Conservation (phyloP, 768 basidiomycete species). For the Boletus rubescentipes region DNA sequence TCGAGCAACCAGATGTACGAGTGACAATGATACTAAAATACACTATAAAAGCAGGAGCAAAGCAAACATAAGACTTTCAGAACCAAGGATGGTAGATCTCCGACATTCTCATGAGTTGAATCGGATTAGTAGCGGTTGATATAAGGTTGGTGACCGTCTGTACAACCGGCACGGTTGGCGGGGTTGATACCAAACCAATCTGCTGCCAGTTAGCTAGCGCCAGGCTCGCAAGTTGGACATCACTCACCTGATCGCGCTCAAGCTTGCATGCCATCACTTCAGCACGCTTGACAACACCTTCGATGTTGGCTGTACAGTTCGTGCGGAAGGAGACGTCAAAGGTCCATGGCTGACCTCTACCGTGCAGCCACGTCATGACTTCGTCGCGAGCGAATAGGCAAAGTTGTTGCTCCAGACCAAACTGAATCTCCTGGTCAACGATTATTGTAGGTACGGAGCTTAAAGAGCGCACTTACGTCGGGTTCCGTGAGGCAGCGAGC, state of each 20-base stretch:
- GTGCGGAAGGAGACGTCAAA: constrained; percentile 62
- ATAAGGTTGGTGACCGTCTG: constrained; percentile 84
- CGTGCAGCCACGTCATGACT: constrained; percentile 72
- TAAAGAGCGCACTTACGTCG: constrained; percentile 54
- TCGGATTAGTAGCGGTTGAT: constrained; percentile 81
- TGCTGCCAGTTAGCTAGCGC: constrained; percentile 10
- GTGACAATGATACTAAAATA: constrained; percentile 1
- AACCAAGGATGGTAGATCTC: constrained; percentile 89
- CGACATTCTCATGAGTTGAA: constrained; percentile 81
- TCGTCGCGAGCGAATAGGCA: constrained; percentile 93
- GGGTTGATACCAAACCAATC: constrained; percentile 24
- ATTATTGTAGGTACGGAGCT: background rate
- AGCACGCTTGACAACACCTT: constrained; percentile 74
- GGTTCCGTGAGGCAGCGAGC: constrained; percentile 88
- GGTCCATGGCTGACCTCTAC: constrained; percentile 54
- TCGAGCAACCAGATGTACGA: constrained; percentile 1
- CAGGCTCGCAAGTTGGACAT: background rate
- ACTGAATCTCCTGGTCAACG: constrained; percentile 43
- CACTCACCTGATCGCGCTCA: constrained; percentile 74
- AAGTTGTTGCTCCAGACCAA: constrained; percentile 89
- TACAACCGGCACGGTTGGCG: constrained; percentile 49
- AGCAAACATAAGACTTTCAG: constrained; percentile 29
- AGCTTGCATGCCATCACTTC: constrained; percentile 84
- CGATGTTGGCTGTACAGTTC: constrained; percentile 55
- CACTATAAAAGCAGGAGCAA: background rate